Evolutionary conservation across 2,329 filamentous ascomycete species (phyloP).

Genomic region (Aquanectria penicillioides): DNA sequence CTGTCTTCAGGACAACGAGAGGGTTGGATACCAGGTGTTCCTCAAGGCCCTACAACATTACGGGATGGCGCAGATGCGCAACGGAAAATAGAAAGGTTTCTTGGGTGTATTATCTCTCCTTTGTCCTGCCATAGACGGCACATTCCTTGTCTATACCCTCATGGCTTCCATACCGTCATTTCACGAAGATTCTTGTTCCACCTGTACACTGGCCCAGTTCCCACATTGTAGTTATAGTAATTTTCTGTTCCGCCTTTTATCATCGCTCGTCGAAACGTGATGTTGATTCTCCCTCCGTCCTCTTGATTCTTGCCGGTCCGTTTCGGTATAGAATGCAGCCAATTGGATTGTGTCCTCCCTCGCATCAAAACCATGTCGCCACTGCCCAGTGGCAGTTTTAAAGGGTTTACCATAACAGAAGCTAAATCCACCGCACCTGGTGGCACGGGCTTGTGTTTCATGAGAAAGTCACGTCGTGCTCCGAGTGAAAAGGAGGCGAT

Average conservation of each 20-base stretch:
- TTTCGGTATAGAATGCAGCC: conserved; percentile 84
- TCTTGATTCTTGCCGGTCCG: conserved; percentile 70
- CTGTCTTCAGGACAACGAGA: conserved; percentile 77
- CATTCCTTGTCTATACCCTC: conserved; percentile 33
- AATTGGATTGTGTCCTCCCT: conserved; percentile 77
- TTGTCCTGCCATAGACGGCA: conserved; percentile 3
- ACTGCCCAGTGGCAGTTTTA: conserved; percentile 66
- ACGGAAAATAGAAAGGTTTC: conserved; percentile 66
- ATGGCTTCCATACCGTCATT: conserved; percentile 54
- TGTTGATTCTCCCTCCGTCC: conserved; percentile 76
- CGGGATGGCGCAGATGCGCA: conserved; percentile 87
- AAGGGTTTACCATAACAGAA: conserved; percentile 44
- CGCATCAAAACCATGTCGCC: conserved; percentile 86
- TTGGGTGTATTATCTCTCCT: conserved; percentile 7
- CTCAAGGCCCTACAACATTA: conserved; percentile 85
- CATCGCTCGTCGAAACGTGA: conserved; percentile 79
- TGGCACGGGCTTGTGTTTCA: conserved; percentile 77
- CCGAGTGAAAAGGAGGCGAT: conserved; percentile 82
- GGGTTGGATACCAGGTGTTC: conserved; percentile 95
- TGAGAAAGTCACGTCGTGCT: conserved; percentile 76
- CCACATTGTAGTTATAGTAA: conserved; percentile 87
- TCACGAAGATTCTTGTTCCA: conserved; percentile 70
- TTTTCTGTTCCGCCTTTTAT: conserved; percentile 80
- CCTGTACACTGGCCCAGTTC: conserved; percentile 71
- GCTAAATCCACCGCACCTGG: conserved; percentile 46